Base-by-base conservation (phyloP, 495 filamentous ascomycete species). In the Trichoderma gamsii region DNA sequence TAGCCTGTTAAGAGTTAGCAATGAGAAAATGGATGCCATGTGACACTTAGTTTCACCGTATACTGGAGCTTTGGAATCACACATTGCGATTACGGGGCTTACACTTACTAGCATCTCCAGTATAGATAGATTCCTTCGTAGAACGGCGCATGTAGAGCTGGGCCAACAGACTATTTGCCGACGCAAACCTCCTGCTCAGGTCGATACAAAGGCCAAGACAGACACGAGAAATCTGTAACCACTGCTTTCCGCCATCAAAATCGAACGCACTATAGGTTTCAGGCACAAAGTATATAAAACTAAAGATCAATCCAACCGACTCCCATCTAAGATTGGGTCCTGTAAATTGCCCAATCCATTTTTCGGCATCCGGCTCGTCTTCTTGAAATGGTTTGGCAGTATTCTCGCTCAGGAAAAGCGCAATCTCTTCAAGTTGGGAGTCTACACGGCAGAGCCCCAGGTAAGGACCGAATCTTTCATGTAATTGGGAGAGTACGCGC, bases 291-390 rank as follows among this genome's bases (percentile, higher is more conserved):
- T n/a, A 18, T 18, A 9, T 21, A n/a, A n/a, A 75, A 7, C 79
- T 73, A n/a, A 86, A 81, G 0, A 88, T 73, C 43, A 84, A 73
- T 0, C 83, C 87, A 5, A 88, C 69, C 1, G 83, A 74, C 73
- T 89, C 87, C 86, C 87, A 90, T 16, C 87, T 82, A 27, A 85
- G 73, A 61, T 82, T 80, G 7, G 72, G 71, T 0, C 84, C 87
- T 0, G 81, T 83, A 38, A 85, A 86, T 21, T 72, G 73, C 15
- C 59, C 43, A 1, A 73, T 41, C 76, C 76, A 78, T 29, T 68
- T 6, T 72, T 78, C n/a, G 51, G 76, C 67, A 70, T 79, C 70
- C 73, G 84, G 63, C 78, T 80, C 41, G 74, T 75, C 69, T 11
- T 76, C 72, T 3, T 66, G 69, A 29, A 78, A 69, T 0, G 69